phyloP scores from a whole-genome alignment of 192 early-diverging fungal species.

The Coemansia sp. region DNA sequence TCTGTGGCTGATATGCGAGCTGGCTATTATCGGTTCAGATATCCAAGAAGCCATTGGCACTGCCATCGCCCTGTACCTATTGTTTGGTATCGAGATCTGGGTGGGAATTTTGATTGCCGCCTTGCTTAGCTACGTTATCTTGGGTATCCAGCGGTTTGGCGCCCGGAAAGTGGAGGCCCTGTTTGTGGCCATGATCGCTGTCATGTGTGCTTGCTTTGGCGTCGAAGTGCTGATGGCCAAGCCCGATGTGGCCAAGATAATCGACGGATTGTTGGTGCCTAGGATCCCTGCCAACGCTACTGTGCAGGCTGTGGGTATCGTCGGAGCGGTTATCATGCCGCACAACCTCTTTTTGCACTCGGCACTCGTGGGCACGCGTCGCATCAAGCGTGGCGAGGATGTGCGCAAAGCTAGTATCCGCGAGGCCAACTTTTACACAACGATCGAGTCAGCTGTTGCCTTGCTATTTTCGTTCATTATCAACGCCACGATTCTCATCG shows the following conservation, averaged over 20 bases:
- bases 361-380: conserved; percentile 68
- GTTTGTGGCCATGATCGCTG: conserved; percentile 73
- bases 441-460: conserved; percentile 65
- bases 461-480: conserved; percentile 68
- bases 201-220: conserved; percentile 79
- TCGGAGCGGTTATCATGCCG: conserved; percentile 82
- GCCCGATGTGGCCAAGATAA: conserved; percentile 56
- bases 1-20: conserved; percentile 65
- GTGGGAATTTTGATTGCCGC: conserved; percentile 78
- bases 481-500: conserved; percentile 69
- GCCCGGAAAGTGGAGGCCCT: conserved; percentile 71
- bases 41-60: conserved; percentile 89
- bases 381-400: conserved; percentile 36
- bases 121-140: conserved; percentile 76
- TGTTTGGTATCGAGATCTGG: conserved; percentile 70
- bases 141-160: conserved; percentile 67
- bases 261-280: conserved; percentile 60
- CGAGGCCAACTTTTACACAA: conserved; percentile 72
- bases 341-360: conserved; percentile 91
- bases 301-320: conserved; percentile 69
- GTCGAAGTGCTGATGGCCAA: conserved; percentile 63
- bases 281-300: conserved; percentile 59
- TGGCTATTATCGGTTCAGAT: conserved; percentile 72
- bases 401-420: conserved; percentile 58
- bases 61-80: conserved; percentile 81